Evolutionary conservation across 2,329 filamentous ascomycete species (phyloP).

Genomic region (Cladosporium oxysporum): DNA sequence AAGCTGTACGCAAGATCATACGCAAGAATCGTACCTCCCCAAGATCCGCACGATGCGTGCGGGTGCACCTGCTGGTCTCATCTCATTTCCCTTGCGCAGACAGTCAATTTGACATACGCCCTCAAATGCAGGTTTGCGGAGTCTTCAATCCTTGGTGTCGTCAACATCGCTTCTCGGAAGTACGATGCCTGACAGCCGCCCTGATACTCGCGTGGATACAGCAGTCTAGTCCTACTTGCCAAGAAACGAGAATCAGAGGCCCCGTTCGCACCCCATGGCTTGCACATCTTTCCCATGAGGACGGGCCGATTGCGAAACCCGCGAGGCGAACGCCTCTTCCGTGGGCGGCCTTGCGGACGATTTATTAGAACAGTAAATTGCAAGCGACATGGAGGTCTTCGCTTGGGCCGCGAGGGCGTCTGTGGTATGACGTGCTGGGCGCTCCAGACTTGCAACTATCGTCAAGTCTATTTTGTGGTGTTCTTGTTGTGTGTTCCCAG

Average conservation of each 20-base stretch:
- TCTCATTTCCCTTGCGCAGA: not conserved
- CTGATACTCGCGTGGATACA: not conserved
- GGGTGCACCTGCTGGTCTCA: not conserved
- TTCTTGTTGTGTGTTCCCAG: not conserved
- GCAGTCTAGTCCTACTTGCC: not conserved
- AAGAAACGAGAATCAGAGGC: not conserved
- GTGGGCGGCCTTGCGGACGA: not conserved
- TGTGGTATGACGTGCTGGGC: slow-evolving; percentile 7
- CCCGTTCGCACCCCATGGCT: not conserved
- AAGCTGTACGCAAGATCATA: not conserved
- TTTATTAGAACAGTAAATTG: not conserved
- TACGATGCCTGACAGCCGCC: not conserved
- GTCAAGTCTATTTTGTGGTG: not conserved
- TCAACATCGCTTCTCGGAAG: not conserved
- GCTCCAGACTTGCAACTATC: not conserved
- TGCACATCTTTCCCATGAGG: not conserved
- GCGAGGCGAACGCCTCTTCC: not conserved
- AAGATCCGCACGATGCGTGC: not conserved
- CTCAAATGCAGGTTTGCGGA: not conserved
- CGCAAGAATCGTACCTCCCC: not conserved
- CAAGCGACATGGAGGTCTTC: not conserved
- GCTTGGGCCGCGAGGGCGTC: not conserved
- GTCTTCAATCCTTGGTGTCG: not conserved
- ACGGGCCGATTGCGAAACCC: slow-evolving; percentile 9
- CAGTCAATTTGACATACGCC: not conserved